Evolutionary conservation across 768 basidiomycete genomes (phyloP), one percentile per base, ranked within the genome.

Genomic region (Lactifluus subvellereus): DNA sequence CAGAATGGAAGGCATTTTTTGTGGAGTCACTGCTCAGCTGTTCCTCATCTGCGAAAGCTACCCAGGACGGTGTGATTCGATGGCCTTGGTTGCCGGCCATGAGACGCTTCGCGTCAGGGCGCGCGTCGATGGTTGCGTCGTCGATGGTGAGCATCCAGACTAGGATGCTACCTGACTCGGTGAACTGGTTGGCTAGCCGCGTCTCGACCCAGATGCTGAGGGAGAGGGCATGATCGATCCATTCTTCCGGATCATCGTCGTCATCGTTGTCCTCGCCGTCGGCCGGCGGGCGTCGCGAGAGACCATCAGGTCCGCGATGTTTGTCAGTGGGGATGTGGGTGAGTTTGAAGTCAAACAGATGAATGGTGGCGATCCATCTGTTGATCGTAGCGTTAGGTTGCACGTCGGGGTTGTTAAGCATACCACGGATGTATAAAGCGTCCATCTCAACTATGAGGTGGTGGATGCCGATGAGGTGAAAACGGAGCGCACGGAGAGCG

Each of bases 361-460:
- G 22, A 22, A 22, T 22, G 22, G 22, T 2, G 22, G 22, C 22
- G 2, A 22, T 22, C 22, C 0, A 80, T 8, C 75, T 54, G 48
- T 80, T 80, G 2, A 78, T 72, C 0, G 73, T 63, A 3, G 75
- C 71, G 42, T 71, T 76, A 0, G 77, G 77, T 3, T 74, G 71
- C 0, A 76, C 62, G 30, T 77, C 75, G 0, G 76, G 77, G 37
- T 77, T 74, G 32, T 74, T 74, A 0, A 79, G 57, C 77, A 78
- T 79, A 0, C 75, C 77, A 27, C 71, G 68, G 37, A 79, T 72
- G 58, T 77, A 80, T 22, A 22, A 22, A 2, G 22, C 22, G 22
- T 22, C 22, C 22, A 22, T 22, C n/a, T n/a, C n/a, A n/a, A n/a
- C n/a, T n/a, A n/a, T n/a, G n/a, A n/a, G n/a, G n/a, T n/a, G n/a